Conservation (phyloP, 768 basidiomycete genomes). For the Cubamyces sp. region DNA sequence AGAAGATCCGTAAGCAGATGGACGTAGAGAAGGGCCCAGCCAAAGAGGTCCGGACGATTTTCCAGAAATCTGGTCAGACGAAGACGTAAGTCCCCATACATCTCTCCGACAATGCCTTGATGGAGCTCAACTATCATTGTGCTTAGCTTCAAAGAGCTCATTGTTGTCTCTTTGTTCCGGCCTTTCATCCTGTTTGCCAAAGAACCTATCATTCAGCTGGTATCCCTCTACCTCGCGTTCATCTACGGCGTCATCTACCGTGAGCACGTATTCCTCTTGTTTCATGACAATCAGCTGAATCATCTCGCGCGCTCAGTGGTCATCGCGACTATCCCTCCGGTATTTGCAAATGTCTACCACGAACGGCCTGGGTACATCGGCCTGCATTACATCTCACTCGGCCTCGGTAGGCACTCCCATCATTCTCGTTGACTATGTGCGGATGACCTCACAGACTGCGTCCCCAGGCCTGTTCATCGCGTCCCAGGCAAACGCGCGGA, state of each 20-base stretch:
- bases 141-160: conserved; percentile 53
- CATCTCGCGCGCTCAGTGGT: conserved; percentile 50
- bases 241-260: conserved; percentile 66
- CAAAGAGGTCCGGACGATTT: conserved; percentile 50
- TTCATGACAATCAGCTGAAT: not conserved
- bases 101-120: not conserved
- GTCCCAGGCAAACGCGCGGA: conserved; percentile 56
- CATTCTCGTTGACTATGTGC: not conserved
- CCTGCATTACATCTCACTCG: conserved; percentile 73
- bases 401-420: conserved; percentile 45
- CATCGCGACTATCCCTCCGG: conserved; percentile 63
- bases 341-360: conserved; percentile 59
- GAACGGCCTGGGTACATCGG: conserved; percentile 62
- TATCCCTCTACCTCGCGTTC: conserved; percentile 72
- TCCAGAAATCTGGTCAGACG: conserved; percentile 47
- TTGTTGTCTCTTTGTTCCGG: conserved; percentile 59
- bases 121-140: not conserved
- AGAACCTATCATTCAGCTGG: conserved; percentile 70
- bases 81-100: conserved; percentile 34
- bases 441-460: not conserved
- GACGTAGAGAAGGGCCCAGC: conserved; percentile 49
- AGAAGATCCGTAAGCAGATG: conserved; percentile 45
- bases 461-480: conserved; percentile 38
- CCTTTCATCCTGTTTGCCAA: conserved; percentile 64
- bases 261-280: conserved; percentile 35